A percentile compares a stretch with the other conserved stretches of the same genome.
Conservation (phyloP, 192 early-diverging fungal species). For the Coemansia sp. region DNA sequence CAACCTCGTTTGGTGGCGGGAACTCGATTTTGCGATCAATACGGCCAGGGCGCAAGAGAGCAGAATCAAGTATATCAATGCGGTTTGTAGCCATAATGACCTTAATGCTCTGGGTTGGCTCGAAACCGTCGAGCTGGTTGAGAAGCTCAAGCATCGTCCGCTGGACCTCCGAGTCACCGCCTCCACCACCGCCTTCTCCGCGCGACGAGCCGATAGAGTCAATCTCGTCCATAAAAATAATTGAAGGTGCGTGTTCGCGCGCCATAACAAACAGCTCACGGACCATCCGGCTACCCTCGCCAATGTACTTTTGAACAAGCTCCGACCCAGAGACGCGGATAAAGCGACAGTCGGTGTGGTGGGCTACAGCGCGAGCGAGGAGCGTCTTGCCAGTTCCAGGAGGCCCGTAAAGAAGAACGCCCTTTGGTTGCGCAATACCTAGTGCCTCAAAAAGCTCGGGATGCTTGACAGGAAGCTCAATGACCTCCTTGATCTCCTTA, state of each 20-base stretch:
- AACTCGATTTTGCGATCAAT: constrained; percentile 93
- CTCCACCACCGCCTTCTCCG: constrained; percentile 69
- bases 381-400: constrained; percentile 89
- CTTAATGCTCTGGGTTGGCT: constrained; percentile 90
- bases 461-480: constrained; percentile 99
- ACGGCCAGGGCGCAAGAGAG: constrained; percentile 81
- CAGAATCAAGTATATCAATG: constrained; percentile 87
- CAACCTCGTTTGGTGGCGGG: constrained; percentile 81
- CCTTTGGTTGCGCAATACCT: constrained; percentile 99
- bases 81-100: constrained; percentile 92
- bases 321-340: constrained; percentile 90
- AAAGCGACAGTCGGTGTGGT: constrained; percentile 89
- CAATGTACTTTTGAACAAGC: constrained; percentile 91
- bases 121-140: constrained; percentile 88
- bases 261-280: constrained; percentile 90
- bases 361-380: constrained; percentile 86
- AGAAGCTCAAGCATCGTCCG: constrained; percentile 88
- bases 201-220: constrained; percentile 88
- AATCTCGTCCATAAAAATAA: constrained; percentile 93
- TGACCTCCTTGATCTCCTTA: constrained; percentile 99
- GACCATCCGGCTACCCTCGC: constrained; percentile 89
- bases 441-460: constrained; percentile 97
- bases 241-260: constrained; percentile 87
- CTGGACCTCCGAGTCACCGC: constrained; percentile 88
- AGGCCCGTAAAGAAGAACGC: constrained; percentile 89